A percentile compares a stretch with the other conserved stretches of the same genome.
Evolutionary conservation across 345 rosid species (phyloP).

Genomic region (Rubroshorea leprosula): DNA sequence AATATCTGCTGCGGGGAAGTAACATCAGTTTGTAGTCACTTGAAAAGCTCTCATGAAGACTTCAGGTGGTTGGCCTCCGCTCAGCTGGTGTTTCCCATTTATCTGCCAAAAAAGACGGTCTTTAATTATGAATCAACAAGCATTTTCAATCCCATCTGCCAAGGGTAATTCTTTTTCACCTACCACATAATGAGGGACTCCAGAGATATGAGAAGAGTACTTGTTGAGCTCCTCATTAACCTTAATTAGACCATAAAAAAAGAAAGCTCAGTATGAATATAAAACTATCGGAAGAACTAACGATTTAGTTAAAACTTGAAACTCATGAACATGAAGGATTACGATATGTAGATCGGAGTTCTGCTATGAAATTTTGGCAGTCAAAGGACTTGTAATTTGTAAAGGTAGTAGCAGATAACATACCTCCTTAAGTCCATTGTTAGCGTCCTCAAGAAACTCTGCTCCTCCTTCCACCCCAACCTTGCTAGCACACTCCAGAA

Average conservation of each 20-base stretch:
- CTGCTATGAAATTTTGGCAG: neutral
- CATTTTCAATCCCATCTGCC: neutral
- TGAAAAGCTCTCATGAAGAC: constrained; percentile 60
- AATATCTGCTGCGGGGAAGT: too few species aligned
- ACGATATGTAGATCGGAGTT: too few species aligned
- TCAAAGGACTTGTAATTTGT: neutral
- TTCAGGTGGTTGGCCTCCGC: constrained; percentile 81
- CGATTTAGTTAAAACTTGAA: too few species aligned
- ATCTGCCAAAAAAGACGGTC: constrained; percentile 42
- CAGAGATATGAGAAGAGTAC: constrained; percentile 50
- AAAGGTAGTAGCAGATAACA: neutral
- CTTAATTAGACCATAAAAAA: constrained; percentile 28
- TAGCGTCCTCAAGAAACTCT: constrained; percentile 67
- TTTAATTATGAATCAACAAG: neutral
- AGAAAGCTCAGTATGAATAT: constrained; percentile 10
- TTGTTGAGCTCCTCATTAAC: constrained; percentile 61
- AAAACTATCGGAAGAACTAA: constrained; percentile 4
- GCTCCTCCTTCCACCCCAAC: constrained; percentile 79
- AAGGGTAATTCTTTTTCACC: constrained; percentile 11
- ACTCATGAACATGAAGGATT: too few species aligned
- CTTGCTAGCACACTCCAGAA: constrained; percentile 65
- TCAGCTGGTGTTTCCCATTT: constrained; percentile 63
- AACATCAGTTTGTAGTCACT: constrained; percentile 31
- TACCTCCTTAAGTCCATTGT: constrained; percentile 63
- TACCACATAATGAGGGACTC: constrained; percentile 84